Evolutionary conservation across 2,329 filamentous ascomycete genomes (phyloP), one percentile per base, ranked within the genome.

Genomic region (Paecilomyces niveus): DNA sequence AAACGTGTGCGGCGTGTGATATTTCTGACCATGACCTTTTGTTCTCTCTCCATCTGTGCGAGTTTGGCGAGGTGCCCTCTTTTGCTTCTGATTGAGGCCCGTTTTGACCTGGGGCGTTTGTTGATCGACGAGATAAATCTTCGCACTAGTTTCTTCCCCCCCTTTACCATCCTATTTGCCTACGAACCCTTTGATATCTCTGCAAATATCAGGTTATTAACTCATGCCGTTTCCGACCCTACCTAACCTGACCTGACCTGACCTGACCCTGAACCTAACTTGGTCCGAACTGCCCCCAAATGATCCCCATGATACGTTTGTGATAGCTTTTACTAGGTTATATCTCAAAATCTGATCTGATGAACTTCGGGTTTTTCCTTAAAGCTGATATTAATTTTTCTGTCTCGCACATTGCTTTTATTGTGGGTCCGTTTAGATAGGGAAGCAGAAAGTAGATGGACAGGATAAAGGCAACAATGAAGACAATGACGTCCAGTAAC

Each of bases 191-290:
- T 45, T 45, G 39, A 45, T 45, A 45, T 45, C 39, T 45, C n/a
- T n/a, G n/a, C 39, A 7, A 45, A 45, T 45, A 18, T 45, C n/a
- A 45, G 39, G 5, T 45, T 35, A 54, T 57, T 33, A 54, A 54
- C 21, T 57, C 35, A 33, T 57, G 33, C 49, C 26, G 26, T 57
- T 54, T 49, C 51, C 35, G 56, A 53, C 39, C 53, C 32, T 54
- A 29, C 54, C 15, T 22, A 10, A 33, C 32, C 24, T 33, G 10
- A 29, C 53, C 33, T 53, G 49, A n/a, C 45, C 29, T 31, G 35
- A 52, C 22, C 45, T 21, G n/a, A 22, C 26, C 39, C 51, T 53
- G 52, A 53, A n/a, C 13, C 24, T 53, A 24, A 53, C 31, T 13
- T 21, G 24, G 49, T 10, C 18, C 9, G 26, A 50, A 33, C 32